Conservation (phyloP, 164 flowering plant genomes). For the Aristolochia californica region DNA sequence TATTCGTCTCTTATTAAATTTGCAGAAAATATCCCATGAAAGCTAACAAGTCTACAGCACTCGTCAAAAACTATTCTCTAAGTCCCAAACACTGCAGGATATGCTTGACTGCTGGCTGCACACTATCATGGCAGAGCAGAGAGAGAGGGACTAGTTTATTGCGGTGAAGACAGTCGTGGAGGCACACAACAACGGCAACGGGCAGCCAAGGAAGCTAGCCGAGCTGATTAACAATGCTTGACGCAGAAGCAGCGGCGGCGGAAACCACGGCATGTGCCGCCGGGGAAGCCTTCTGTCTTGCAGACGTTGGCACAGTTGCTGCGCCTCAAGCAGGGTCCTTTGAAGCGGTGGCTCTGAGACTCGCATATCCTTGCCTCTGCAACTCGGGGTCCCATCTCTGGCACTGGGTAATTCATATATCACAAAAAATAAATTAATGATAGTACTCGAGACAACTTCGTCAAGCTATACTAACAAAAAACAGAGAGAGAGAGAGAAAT, state of each 20-base stretch:
- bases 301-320: constrained; percentile 38
- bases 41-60: too few relatives aligned
- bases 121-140: too few relatives aligned
- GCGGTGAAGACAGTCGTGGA: too few relatives aligned
- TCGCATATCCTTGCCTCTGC: constrained; percentile 7
- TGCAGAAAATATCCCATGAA: too few relatives aligned
- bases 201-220: too few relatives aligned
- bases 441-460: background rate
- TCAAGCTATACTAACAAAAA: too few relatives aligned
- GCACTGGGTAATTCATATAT: background rate
- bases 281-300: constrained; percentile 33
- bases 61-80: too few relatives aligned
- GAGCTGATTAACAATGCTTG: constrained; percentile 25
- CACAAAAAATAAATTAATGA: background rate
- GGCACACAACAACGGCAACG: too few relatives aligned
- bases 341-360: constrained; percentile 6
- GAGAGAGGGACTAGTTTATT: too few relatives aligned
- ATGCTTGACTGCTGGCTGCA: too few relatives aligned
- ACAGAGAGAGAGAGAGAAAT: background rate
- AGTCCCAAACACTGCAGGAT: too few relatives aligned
- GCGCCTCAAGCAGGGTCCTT: constrained; percentile 21
- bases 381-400: background rate
- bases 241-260: constrained; percentile 45
- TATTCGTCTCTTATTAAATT: too few relatives aligned
- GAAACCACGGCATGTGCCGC: constrained; percentile 34